Percentiles rank a stretch among this genome's conserved stretches.
Conservation (phyloP, 768 basidiomycete species). For the Suillus bovinus region DNA sequence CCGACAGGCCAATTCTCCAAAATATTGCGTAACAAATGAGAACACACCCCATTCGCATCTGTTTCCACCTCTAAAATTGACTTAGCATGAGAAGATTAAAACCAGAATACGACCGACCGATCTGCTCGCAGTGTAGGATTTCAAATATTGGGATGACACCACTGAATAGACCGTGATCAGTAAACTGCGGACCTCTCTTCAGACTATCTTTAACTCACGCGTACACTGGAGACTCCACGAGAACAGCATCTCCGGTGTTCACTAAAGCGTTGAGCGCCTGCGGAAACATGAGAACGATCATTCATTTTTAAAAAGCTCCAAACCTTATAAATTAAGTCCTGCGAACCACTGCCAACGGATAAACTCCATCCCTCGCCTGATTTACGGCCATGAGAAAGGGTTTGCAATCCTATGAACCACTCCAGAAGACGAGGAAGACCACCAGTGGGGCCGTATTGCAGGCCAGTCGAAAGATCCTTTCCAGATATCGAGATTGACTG, state of each 20-base stretch:
- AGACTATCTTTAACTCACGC: conserved; percentile 44
- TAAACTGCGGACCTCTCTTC: conserved; percentile 14
- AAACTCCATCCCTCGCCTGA: conserved; percentile 70
- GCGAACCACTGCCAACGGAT: conserved; percentile 80
- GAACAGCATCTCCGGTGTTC: conserved; percentile 75
- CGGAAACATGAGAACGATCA: conserved; percentile 11
- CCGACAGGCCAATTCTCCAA: conserved; percentile 74
- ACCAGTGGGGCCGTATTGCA: conserved; percentile 78
- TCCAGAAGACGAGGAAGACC: conserved; percentile 64
- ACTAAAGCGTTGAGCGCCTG: conserved; percentile 73
- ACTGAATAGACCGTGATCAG: conserved; percentile 33
- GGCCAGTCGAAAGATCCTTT: conserved; percentile 58
- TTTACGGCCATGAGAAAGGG: conserved; percentile 61
- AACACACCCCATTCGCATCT: conserved; percentile 69
- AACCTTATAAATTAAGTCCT: conserved; percentile 89
- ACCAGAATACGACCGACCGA: conserved; percentile 44
- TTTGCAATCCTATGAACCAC: conserved; percentile 77
- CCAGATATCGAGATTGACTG: conserved; percentile 54
- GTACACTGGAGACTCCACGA: conserved; percentile 84
- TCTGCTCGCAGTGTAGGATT: conserved; percentile 53
- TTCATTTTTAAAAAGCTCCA: background rate
- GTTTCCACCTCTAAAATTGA: conserved; percentile 65
- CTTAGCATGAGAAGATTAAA: conserved; percentile 13
- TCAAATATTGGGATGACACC: conserved; percentile 68
- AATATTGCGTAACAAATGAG: conserved; percentile 57